Evolutionary conservation across 805 yeast genomes (phyloP), one percentile per base, ranked within the genome.

Genomic region (Spathaspora arborariae): DNA sequence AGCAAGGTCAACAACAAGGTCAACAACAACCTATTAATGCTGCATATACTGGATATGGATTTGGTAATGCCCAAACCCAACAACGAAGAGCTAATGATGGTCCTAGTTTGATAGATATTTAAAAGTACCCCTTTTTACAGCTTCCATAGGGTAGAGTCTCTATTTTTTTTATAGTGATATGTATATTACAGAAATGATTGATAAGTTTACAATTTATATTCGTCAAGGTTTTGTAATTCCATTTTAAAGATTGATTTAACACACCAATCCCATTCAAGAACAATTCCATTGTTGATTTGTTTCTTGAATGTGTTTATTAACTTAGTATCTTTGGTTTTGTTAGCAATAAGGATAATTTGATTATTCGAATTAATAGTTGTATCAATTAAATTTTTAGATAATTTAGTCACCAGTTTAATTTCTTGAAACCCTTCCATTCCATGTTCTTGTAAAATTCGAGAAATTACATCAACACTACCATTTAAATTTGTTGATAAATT

Each of bases 11-110:
- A 38, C 47, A 54, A 48, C 57, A 51, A 39, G 63, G 53, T 33
- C 46, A 55, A 48, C 54, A 48, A 38, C 56, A 52, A 42, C 56
- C 50, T 46, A 60, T 89, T 49, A 81, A 84, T 42, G 91, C 96
- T 5, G 82, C 94, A 2, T 84, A 86, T 59, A 91, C 98, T 1
- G 98, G 98, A 2, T 90, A 82, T 60, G 98, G 98, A 1, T 91
- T 91, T 66, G 97, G 97, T 42, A 91, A 90, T 56, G 88, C 70
- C 18, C 64, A 83, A 51, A 59, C 62, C 46, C 65, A 62, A 48
- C 67, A 62, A 44, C 60, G 59, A 48, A 65, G 64, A 51, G 64
- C 61, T 35, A 49, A 54, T 20, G 75, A 69, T 48, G 75, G 74
- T 26, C 76, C 75, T 7, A 72, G 76, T 52, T 70, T 74, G 62